Evolutionary conservation across 352 stramenopile genomes (phyloP).

Genomic region (Pythium coloratum): DNA sequence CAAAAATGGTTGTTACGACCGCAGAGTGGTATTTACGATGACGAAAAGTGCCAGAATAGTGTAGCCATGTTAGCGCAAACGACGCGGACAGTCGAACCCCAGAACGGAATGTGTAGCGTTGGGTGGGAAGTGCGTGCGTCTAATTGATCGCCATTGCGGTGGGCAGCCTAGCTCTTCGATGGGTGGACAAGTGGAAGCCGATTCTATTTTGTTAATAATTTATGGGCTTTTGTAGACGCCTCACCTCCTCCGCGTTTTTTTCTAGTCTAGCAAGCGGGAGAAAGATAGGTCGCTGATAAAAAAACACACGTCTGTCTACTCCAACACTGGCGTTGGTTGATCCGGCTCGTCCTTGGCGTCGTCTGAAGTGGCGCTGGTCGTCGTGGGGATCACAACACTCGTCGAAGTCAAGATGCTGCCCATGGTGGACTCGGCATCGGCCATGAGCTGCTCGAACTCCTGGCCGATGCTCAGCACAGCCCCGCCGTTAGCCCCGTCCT

Average conservation of each 20-base stretch:
- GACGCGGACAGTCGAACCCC: neutral
- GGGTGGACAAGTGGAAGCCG: neutral
- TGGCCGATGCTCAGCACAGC: slow-evolving; percentile 45
- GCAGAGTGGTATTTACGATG: neutral
- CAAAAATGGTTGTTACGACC: neutral
- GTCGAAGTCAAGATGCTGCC: slow-evolving; percentile 21
- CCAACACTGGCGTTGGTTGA: neutral
- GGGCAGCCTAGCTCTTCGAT: neutral
- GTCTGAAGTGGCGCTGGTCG: neutral
- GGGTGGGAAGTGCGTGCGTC: neutral
- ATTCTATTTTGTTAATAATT: slow-evolving; percentile 27
- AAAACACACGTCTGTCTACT: neutral
- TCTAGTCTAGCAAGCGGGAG: neutral
- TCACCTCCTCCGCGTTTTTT: neutral
- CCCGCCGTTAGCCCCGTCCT: neutral
- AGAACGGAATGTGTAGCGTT: neutral
- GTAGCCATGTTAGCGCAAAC: slow-evolving; percentile 1
- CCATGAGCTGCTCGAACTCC: slow-evolving; percentile 70
- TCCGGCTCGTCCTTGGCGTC: neutral
- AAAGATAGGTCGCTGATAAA: neutral
- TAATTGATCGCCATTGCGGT: neutral
- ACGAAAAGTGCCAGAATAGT: neutral
- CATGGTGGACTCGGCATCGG: slow-evolving; percentile 74
- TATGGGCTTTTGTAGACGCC: slow-evolving; percentile 8
- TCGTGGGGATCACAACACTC: neutral